phyloP scores from a whole-genome alignment of 345 rosid species.

The Corymbia maculata region DNA sequence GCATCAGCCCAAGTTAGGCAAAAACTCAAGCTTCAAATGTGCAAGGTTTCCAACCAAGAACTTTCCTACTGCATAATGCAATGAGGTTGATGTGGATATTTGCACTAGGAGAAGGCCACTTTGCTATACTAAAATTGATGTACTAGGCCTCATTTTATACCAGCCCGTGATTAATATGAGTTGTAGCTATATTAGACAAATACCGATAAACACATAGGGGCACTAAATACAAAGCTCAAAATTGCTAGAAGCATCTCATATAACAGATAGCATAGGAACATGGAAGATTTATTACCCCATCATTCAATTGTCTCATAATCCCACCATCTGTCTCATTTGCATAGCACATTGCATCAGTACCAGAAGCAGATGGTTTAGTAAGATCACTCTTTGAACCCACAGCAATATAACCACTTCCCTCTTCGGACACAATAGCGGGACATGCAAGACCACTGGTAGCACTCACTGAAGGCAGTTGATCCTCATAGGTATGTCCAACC shows the following conservation, averaged over 20 bases:
- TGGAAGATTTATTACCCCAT: slow-evolving; percentile 19
- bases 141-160: not conserved
- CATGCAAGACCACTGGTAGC: slow-evolving; percentile 11
- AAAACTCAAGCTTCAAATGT: not conserved
- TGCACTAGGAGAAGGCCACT: not conserved
- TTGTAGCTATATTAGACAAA: not conserved
- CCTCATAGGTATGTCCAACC: slow-evolving; percentile 14
- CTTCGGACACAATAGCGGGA: slow-evolving; percentile 1
- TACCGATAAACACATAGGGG: not conserved
- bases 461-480: slow-evolving; percentile 15
- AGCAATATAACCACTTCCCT: slow-evolving; percentile 1
- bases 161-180: not conserved
- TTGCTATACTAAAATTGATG: not conserved
- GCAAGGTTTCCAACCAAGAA: not conserved
- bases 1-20: not conserved
- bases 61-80: not conserved
- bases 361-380: slow-evolving; percentile 16
- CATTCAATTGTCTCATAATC: slow-evolving; percentile 17
- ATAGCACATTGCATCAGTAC: slow-evolving; percentile 12
- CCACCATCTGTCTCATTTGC: slow-evolving; percentile 14
- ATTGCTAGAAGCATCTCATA: not conserved
- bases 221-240: not conserved
- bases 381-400: slow-evolving; percentile 5
- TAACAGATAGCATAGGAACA: not conserved
- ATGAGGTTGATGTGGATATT: not conserved